Base-by-base conservation (phyloP, 108 stramenopile genomes). In the Skeletonema marinoi region DNA sequence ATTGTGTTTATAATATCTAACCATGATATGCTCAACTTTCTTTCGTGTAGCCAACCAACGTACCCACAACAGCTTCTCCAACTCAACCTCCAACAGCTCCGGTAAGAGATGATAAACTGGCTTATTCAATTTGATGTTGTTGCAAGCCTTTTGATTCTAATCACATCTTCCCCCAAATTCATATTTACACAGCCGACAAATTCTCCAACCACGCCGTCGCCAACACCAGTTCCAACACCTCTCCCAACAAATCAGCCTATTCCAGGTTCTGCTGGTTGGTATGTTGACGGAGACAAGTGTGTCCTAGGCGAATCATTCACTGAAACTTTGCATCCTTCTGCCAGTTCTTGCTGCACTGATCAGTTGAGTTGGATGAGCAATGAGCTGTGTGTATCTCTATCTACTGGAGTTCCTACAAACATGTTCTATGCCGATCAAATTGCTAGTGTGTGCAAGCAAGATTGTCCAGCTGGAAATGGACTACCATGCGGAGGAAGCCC, bases 351-450 rank as follows among this genome's bases (percentile, higher is more conserved):
- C 11, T 66, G 66, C 29, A 2, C 38, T 41, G n/a, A 1, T 14
- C 38, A 66, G 0, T 66, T 66, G 38, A 42, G 66, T 41, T 66
- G 44, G 42, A 66, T 66, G 38, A 13, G 29, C 38, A 46, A 41
- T 25, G 66, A 66, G 19, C 32, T 66, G 66, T 66, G 66, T 42
- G 66, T 66, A n/a, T 66, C 66, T 2, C 25, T 11, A 42, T 66
- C 66, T 17, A 66, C 66, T 29, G 66, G 66, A 66, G 66, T 66
- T 46, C 66, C 21, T 19, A 66, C 66, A 8, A 66, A 42, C 39
- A 66, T n/a, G 66, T 66, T 66, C 66, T 66, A 66, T 66, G 66
- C 66, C 1, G 66, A 66, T 41, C 66, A 66, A 33, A 25, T 21
- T 21, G 66, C 66, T 21, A 21, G 39, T 66, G 66, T 66, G 38